Base-by-base conservation (phyloP, 2,329 filamentous ascomycete species). In the Decorospora gaudefroyi region DNA sequence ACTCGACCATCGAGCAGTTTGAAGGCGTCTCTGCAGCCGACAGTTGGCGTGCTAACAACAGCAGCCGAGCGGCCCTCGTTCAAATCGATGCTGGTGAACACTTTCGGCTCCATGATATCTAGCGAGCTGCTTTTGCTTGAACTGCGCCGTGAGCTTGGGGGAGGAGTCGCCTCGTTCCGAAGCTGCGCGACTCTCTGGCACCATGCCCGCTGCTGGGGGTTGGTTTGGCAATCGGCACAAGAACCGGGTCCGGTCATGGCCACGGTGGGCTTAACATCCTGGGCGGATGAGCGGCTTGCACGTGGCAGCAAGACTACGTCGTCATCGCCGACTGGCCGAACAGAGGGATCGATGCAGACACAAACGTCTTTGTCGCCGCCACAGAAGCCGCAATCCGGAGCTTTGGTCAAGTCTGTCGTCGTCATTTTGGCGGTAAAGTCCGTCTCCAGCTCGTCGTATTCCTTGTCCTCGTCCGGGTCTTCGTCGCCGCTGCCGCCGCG, bases 1-100 rank as follows among this genome's bases (percentile, higher is more conserved):
- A 69, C 62, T 29, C 67, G 62, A 7, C 64, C 65, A 13, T 68
- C 62, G 7, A 70, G 55, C 4, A 70, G 53, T 13, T 62, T 67
- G 48, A 61, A 70, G 3, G 67, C 61, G 23, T 70, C 67, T 23
- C 52, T 65, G 36, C 67, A 70, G 21, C 66, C 65, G 17, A 70
- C 62, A 7, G 66, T 61, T 9, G 51, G 39, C 40, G 57, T 42
- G 13, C 39, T 47, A 36, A 29, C 42, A 32, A 51, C 42, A 6
- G 57, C 41, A 1, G 53, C 42, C 2, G 51, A 45, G 34, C 48
- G 22, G 32, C 45, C 30, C 36, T 42, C 19, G 42, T 46, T 41
- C 39, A 51, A 48, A 25, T 62, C 59, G 15, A 61, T 55, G 19
- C 43, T 43, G 7, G 57, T 51, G n/a, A 61, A 49, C 5, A 54